These are phyloP conservation scores for Hymenoscyphus scutula DNA, from an alignment of 2,329 filamentous ascomycete species.

Conservation along the genomic window DNA sequence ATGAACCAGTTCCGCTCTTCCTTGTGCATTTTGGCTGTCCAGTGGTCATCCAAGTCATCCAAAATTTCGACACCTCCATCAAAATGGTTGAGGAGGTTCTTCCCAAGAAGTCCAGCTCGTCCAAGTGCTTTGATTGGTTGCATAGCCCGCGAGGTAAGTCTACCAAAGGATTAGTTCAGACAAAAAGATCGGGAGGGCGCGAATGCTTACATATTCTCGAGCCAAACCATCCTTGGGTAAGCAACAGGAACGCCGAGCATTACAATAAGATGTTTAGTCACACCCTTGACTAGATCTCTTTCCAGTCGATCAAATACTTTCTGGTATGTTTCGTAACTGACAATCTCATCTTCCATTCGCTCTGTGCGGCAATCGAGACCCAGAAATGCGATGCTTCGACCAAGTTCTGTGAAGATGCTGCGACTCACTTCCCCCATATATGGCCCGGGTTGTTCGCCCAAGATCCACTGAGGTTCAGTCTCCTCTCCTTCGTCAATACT, in stretches of 20 bases:
- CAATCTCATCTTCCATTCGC: constrained; percentile 75
- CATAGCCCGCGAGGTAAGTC: constrained; percentile 9
- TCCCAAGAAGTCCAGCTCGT: constrained; percentile 74
- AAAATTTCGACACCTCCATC: constrained; percentile 90
- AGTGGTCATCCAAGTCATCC: constrained; percentile 89
- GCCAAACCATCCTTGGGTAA: constrained; percentile 73
- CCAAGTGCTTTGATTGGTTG: constrained; percentile 80
- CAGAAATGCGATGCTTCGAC: constrained; percentile 74
- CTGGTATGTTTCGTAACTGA: constrained; percentile 80
- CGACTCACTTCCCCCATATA: constrained; percentile 87
- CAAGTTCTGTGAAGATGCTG: constrained; percentile 81
- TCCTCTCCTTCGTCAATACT: constrained; percentile 74
- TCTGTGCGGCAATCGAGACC: constrained; percentile 92
- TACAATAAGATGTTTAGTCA: constrained; percentile 87
- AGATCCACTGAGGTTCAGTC: constrained; percentile 86
- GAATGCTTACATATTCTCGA: constrained; percentile 63
- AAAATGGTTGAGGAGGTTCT: constrained; percentile 77
- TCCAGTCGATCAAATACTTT: constrained; percentile 84
- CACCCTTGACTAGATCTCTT: constrained; percentile 75
- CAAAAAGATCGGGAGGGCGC: not conserved
- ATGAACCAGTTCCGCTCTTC: constrained; percentile 82
- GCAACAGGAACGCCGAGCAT: constrained; percentile 81
- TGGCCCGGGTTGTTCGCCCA: constrained; percentile 76
- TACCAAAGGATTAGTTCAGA: not conserved
- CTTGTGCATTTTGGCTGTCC: constrained; percentile 95